Evolutionary conservation across 164 flowering plant genomes (phyloP).

Genomic region (Saururus chinensis): DNA sequence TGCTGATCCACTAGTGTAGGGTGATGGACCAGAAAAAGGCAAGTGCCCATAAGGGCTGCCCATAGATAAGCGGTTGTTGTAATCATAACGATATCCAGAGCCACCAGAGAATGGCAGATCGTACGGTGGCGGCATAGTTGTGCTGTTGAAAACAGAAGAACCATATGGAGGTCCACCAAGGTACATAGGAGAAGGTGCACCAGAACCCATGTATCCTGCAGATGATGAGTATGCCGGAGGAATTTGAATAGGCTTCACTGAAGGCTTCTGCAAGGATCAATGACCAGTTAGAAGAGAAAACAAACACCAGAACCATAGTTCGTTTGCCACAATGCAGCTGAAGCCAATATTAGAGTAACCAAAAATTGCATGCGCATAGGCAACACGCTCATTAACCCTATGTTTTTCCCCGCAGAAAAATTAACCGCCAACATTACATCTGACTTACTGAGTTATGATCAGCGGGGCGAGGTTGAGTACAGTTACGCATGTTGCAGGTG

Average conservation of each 20-base stretch:
- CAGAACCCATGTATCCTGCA: slow-evolving; percentile 62
- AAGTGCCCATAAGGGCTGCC: slow-evolving; percentile 83
- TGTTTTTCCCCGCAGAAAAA: neutral
- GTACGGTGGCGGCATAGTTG: slow-evolving; percentile 63
- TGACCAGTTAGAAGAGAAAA: neutral
- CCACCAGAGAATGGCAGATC: slow-evolving; percentile 81
- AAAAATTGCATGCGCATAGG: too few relatives aligned
- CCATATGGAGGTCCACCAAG: slow-evolving; percentile 76
- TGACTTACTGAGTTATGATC: slow-evolving; percentile 70
- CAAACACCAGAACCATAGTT: neutral
- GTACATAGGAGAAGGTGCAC: slow-evolving; percentile 79
- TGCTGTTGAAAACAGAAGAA: slow-evolving; percentile 60
- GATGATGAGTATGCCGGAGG: slow-evolving; percentile 56
- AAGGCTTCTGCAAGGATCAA: slow-evolving; percentile 47
- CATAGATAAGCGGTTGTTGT: slow-evolving; percentile 59
- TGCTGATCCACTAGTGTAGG: slow-evolving; percentile 75
- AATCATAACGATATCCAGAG: slow-evolving; percentile 77
- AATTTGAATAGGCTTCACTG: slow-evolving; percentile 61
- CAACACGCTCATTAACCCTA: too few relatives aligned
- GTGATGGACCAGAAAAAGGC: slow-evolving; percentile 68
- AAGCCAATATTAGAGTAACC: too few relatives aligned
- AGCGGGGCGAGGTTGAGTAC: slow-evolving; percentile 91
- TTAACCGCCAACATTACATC: neutral
- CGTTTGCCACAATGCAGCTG: too few relatives aligned
- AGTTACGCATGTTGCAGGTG: slow-evolving; percentile 96